Conservation (phyloP, 2,329 filamentous ascomycete genomes). For the Gnomoniopsis sp. region DNA sequence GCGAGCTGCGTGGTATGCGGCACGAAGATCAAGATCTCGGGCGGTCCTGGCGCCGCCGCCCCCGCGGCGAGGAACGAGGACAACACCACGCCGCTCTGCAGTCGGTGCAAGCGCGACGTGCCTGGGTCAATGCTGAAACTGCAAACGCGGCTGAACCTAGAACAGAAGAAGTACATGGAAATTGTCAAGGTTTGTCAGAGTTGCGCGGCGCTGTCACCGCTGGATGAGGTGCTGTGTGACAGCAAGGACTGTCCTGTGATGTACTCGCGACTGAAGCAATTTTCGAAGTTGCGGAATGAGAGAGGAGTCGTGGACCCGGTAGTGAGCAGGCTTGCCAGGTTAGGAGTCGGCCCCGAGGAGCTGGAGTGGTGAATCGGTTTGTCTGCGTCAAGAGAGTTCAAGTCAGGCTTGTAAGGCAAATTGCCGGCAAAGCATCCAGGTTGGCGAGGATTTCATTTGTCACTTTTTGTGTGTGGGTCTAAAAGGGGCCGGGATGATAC, state of each 20-base stretch:
- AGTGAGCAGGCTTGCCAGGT: conserved; percentile 30
- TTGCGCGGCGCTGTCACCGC: conserved; percentile 70
- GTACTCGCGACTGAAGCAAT: conserved; percentile 69
- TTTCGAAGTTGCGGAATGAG: conserved; percentile 41
- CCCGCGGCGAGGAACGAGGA: conserved; percentile 4
- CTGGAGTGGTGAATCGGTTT: conserved; percentile 31
- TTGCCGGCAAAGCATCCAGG: too few species aligned
- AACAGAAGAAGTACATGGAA: conserved; percentile 62
- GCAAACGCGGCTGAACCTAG: conserved; percentile 55
- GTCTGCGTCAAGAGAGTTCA: background rate
- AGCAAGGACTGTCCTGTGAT: conserved; percentile 92
- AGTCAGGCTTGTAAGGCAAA: background rate
- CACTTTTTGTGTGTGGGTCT: background rate
- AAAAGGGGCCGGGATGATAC: background rate
- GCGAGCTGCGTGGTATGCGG: conserved; percentile 77
- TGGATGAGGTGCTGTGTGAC: conserved; percentile 81
- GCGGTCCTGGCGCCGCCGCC: conserved; percentile 23
- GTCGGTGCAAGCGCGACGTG: conserved; percentile 49
- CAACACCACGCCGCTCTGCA: conserved; percentile 50
- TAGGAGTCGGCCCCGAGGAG: conserved; percentile 24
- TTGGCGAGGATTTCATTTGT: background rate
- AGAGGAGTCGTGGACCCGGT: conserved; percentile 33
- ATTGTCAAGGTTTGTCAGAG: conserved; percentile 72
- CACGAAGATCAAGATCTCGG: conserved; percentile 40
- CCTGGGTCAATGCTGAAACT: conserved; percentile 63